Evolutionary conservation across 2,329 filamentous ascomycete species (phyloP).

Genomic region (Tolypocladium album): DNA sequence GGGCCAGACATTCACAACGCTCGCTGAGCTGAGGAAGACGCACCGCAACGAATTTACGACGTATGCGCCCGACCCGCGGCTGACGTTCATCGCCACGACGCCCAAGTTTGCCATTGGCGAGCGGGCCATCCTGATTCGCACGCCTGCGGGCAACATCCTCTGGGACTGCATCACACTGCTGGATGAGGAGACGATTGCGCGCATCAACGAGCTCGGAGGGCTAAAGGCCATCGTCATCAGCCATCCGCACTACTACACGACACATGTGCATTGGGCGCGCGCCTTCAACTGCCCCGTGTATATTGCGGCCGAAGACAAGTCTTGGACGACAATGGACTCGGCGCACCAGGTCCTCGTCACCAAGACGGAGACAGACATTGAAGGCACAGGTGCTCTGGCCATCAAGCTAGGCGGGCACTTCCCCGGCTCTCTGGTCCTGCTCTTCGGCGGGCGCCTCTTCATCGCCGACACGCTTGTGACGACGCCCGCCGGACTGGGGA

Average conservation of each 20-base stretch:
- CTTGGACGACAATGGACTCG: slow-evolving; percentile 48
- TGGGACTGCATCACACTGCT: slow-evolving; percentile 71
- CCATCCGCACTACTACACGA: slow-evolving; percentile 76
- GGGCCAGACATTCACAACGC: slow-evolving; percentile 53
- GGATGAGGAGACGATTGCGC: slow-evolving; percentile 49
- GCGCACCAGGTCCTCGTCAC: slow-evolving; percentile 35
- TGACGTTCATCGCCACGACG: slow-evolving; percentile 36
- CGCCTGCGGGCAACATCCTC: slow-evolving; percentile 57
- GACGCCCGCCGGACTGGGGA: slow-evolving; percentile 44
- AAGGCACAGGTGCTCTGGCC: slow-evolving; percentile 40
- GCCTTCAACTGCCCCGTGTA: slow-evolving; percentile 63
- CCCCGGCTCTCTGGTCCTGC: slow-evolving; percentile 58
- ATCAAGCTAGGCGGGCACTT: slow-evolving; percentile 74
- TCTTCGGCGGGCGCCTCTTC: slow-evolving; percentile 52
- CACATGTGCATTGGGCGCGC: slow-evolving; percentile 62
- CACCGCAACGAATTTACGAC: slow-evolving; percentile 45
- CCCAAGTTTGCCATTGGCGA: slow-evolving; percentile 66
- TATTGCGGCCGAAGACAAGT: slow-evolving; percentile 50
- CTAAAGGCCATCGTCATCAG: slow-evolving; percentile 63
- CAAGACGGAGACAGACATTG: slow-evolving; percentile 28
- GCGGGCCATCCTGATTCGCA: slow-evolving; percentile 58
- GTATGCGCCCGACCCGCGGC: slow-evolving; percentile 29
- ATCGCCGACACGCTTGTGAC: slow-evolving; percentile 70
- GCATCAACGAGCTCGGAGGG: slow-evolving; percentile 51
- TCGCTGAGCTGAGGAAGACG: slow-evolving; percentile 30